Conservation (phyloP, 2,329 filamentous ascomycete genomes). For the Xylariaceae sp. region DNA sequence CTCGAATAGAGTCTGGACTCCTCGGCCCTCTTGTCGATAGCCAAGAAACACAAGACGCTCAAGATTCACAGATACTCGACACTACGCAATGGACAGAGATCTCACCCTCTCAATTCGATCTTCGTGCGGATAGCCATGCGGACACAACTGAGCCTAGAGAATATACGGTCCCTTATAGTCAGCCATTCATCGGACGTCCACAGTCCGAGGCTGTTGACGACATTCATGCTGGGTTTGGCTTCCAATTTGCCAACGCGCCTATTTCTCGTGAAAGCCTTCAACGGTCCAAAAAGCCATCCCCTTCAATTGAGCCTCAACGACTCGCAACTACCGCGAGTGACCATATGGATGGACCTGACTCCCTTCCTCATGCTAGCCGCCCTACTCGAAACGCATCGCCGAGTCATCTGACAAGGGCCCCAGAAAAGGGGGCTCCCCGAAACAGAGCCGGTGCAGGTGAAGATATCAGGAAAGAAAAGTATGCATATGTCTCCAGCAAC, state of each 20-base stretch:
- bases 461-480: too few relatives aligned
- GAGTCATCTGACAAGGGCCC: too few relatives aligned
- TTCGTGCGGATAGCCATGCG: neutral
- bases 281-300: neutral
- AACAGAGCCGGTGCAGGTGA: too few relatives aligned
- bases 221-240: constrained; percentile 14
- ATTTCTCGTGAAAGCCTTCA: constrained; percentile 1
- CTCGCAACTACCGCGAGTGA: neutral
- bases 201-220: constrained; percentile 16
- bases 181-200: constrained; percentile 17
- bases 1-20: constrained; percentile 11
- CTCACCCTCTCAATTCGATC: too few relatives aligned
- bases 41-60: constrained; percentile 4
- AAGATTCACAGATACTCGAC: too few relatives aligned
- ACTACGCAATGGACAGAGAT: too few relatives aligned
- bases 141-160: neutral
- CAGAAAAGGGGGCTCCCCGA: too few relatives aligned
- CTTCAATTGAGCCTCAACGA: neutral
- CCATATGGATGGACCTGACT: too few relatives aligned
- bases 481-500: too few relatives aligned
- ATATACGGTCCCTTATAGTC: neutral
- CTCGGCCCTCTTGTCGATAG: constrained; percentile 11
- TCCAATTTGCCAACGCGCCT: constrained; percentile 23
- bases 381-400: too few relatives aligned
- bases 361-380: too few relatives aligned